phyloP scores from a whole-genome alignment of 2,329 filamentous ascomycete species.

The Apiospora hydei region DNA sequence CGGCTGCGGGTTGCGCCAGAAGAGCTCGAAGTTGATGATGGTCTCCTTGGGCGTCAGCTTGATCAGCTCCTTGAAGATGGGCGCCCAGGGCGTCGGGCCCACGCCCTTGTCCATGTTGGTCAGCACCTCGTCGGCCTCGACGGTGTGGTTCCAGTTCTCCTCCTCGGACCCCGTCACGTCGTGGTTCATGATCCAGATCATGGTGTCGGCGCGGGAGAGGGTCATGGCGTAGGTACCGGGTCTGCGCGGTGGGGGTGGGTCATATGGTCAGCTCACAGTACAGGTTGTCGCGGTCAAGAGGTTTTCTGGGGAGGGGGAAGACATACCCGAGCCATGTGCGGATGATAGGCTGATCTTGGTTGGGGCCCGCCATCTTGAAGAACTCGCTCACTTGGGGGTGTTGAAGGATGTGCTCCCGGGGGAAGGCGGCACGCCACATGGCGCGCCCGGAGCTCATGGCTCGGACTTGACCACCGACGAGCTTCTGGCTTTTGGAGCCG shows the following conservation, averaged over 20 bases:
- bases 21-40: conserved; percentile 50
- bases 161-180: conserved; percentile 46
- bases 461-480: conserved; percentile 50
- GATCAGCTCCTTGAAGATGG: conserved; percentile 45
- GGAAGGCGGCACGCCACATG: conserved; percentile 53
- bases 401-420: conserved; percentile 48
- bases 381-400: conserved; percentile 47
- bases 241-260: conserved; percentile 37
- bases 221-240: conserved; percentile 50
- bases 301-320: conserved; percentile 24
- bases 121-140: conserved; percentile 45
- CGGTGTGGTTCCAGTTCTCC: conserved; percentile 47
- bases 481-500: conserved; percentile 52
- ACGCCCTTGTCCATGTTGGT: conserved; percentile 46
- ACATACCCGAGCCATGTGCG: conserved; percentile 56
- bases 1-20: conserved; percentile 49
- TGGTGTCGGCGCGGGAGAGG: conserved; percentile 42
- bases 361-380: conserved; percentile 50
- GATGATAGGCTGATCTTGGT: conserved; percentile 51
- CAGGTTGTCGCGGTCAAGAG: not conserved
- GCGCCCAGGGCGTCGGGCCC: conserved; percentile 41
- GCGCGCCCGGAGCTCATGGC: conserved; percentile 52
- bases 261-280: conserved; percentile 30
- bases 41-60: conserved; percentile 41
- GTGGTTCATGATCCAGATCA: conserved; percentile 50